phyloP scores from a whole-genome alignment of 179 eudicot genomes.

The Drosera spatulata region DNA sequence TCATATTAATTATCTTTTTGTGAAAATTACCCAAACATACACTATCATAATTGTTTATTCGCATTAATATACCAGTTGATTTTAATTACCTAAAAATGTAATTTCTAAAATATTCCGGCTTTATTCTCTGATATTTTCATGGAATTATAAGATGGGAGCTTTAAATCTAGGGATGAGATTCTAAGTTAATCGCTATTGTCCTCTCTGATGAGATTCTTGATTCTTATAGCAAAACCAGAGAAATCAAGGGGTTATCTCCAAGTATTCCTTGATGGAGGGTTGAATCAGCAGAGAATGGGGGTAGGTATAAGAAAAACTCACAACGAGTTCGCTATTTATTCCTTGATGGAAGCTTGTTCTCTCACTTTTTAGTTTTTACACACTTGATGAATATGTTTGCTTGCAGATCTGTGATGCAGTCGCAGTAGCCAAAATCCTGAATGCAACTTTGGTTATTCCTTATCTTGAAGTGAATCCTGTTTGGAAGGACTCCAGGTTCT shows the following conservation, averaged over 20 bases:
- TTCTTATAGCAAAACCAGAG: slow-evolving; percentile 45
- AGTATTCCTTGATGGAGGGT: slow-evolving; percentile 94
- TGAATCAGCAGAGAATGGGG: slow-evolving; percentile 5
- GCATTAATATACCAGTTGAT: no score
- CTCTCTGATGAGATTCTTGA: slow-evolving; percentile 1
- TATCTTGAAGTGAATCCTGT: slow-evolving; percentile 92
- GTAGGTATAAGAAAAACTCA: no score
- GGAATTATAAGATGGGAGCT: not conserved
- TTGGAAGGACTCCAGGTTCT: slow-evolving; percentile 89
- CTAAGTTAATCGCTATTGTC: not conserved
- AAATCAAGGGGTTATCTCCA: slow-evolving; percentile 80
- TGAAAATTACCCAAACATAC: no score
- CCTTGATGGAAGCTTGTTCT: no score
- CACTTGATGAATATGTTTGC: not conserved
- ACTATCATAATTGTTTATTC: no score
- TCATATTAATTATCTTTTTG: no score
- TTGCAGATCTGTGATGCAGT: slow-evolving; percentile 95
- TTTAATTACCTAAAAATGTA: no score
- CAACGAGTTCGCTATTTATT: no score
- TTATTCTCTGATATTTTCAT: no score
- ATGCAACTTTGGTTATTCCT: slow-evolving; percentile 94
- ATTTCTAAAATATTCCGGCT: not conserved
- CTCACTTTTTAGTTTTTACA: no score
- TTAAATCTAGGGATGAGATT: not conserved
- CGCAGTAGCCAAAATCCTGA: slow-evolving; percentile 90